Evolutionary conservation across 345 rosid species (phyloP), one percentile per base, ranked within the genome.

Genomic region (Theobroma cacao): DNA sequence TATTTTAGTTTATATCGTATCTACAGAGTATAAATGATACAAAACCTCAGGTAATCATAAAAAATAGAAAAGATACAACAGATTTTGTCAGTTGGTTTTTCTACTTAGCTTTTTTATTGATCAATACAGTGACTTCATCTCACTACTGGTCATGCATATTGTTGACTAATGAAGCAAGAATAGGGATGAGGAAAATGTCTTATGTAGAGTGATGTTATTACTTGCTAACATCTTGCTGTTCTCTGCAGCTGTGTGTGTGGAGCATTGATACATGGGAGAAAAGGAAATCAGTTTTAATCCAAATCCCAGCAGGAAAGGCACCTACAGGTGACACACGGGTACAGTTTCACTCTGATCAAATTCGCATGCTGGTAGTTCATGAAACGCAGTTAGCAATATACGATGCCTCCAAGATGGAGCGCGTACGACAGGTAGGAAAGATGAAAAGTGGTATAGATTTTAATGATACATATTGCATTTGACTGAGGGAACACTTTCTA

Each of bases 241-340:
- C 28, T 22, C 20, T 68, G 77, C 86, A 94, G 98, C 85, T 94
- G 45, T 90, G 86, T 75, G 83, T 90, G 41, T 94, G 97, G 98
- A 91, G 90, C 85, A 87, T 91, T 75, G 96, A 92, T 77, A 79
- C 96, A 69, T 94, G 98, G 98, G 98, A 94, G 88, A 92, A 88
- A 82, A 88, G 88, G 81, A 92, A 89, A 84, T 85, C 91, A 3
- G 73, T 89, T 56, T 3, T 82, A 4, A 85, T 94, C 31, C 96
- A 86, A 79, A 82, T 86, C 76, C 94, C 96, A 56, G 75, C 87
- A 47, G 97, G 96, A 74, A 89, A 92, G 86, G 75, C 85, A 11
- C 89, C 90, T 66, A 77, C 30, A 20, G 94, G 97, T 22, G 94
- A 92, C 33, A 94, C 96, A 0, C 81, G 89, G 71, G 94, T 92